Percentiles rank a stretch among this genome's conserved stretches.
These are phyloP conservation scores for Petunia secreta DNA, from an alignment of 257 asterid genomes.

Conservation along the genomic window DNA sequence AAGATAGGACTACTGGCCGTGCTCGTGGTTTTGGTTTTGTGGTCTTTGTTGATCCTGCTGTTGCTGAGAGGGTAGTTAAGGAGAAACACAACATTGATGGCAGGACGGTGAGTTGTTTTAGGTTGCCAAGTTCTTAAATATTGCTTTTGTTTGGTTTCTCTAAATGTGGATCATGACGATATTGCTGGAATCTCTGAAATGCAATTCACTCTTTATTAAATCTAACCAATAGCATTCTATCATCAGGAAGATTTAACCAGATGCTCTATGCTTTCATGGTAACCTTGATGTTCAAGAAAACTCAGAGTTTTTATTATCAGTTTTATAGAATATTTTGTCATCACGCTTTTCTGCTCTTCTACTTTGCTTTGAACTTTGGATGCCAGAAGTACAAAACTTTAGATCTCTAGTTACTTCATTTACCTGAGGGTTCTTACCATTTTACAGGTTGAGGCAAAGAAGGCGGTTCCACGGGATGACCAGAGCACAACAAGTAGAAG, in stretches of 20 bases:
- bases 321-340: conserved; percentile 9
- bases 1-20: conserved; percentile 35
- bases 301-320: neutral
- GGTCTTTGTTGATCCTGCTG: conserved; percentile 32
- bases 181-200: neutral
- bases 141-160: neutral
- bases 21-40: conserved; percentile 40
- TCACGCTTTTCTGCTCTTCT: neutral
- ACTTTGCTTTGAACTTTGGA: conserved; percentile 6
- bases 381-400: neutral
- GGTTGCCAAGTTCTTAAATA: neutral
- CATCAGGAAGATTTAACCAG: neutral
- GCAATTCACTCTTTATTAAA: neutral
- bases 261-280: neutral
- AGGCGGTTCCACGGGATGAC: conserved; percentile 40
- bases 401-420: conserved; percentile 9
- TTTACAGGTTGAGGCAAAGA: conserved; percentile 39
- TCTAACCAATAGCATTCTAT: neutral
- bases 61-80: conserved; percentile 33
- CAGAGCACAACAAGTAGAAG: conserved; percentile 31
- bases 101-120: conserved; percentile 31
- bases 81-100: conserved; percentile 37
- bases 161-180: neutral
- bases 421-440: conserved; percentile 23
- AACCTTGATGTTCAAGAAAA: conserved; percentile 1